phyloP scores from a whole-genome alignment of 495 filamentous ascomycete genomes.

The Hypoxylon cercidicola region DNA sequence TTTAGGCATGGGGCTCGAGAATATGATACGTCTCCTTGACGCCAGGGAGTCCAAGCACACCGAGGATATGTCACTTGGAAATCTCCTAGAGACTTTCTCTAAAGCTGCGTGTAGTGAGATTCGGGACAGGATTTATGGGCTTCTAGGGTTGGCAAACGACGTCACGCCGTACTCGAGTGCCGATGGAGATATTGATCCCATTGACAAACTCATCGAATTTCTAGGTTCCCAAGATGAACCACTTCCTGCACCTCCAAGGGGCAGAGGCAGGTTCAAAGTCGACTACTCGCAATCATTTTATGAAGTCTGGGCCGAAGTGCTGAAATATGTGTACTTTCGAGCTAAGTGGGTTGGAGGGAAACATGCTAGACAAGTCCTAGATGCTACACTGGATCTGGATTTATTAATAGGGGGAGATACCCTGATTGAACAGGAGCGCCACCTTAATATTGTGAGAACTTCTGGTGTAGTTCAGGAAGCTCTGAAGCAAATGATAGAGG shows the following conservation, averaged over 20 bases:
- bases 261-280: not conserved
- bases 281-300: constrained; percentile 7
- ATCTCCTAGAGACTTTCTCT: constrained; percentile 6
- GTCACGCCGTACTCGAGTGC: not conserved
- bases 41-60: not conserved
- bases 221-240: not conserved
- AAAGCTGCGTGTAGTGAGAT: constrained; percentile 1
- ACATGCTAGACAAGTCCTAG: not conserved
- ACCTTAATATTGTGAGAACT: not conserved
- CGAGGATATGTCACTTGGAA: constrained; percentile 2
- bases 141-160: constrained; percentile 12
- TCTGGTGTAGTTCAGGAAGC: constrained; percentile 7
- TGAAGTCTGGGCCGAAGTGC: constrained; percentile 11
- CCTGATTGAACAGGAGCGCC: not conserved
- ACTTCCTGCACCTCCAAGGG: not conserved
- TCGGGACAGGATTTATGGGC: constrained; percentile 7
- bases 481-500: not conserved
- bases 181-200: not conserved
- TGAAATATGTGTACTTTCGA: constrained; percentile 6
- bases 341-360: not conserved
- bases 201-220: not conserved
- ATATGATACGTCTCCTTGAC: constrained; percentile 3
- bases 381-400: not conserved
- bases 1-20: not conserved
- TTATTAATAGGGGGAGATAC: no score